Evolutionary conservation across 441 rosid genomes (phyloP).

Genomic region (Jatropha multifida): DNA sequence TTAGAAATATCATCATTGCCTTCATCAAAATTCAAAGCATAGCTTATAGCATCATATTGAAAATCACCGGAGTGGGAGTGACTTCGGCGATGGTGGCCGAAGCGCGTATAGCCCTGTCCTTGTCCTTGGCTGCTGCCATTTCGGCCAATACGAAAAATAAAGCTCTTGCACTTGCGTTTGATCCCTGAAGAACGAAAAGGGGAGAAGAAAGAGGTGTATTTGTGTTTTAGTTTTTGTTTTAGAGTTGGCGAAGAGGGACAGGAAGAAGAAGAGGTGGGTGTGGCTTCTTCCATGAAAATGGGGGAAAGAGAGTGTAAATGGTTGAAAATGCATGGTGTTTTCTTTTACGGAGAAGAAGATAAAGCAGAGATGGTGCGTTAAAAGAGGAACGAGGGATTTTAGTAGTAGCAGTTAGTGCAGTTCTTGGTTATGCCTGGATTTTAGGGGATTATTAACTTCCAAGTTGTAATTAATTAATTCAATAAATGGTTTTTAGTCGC

Average conservation of each 20-base stretch:
- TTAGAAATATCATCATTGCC: constrained; percentile 5
- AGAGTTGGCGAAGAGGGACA: constrained; percentile 24
- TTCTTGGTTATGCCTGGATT: too few relatives aligned
- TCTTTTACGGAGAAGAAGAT: neutral
- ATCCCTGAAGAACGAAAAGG: neutral
- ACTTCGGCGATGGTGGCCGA: constrained; percentile 23
- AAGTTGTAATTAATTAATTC: too few relatives aligned
- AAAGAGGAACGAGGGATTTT: neutral
- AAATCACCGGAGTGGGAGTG: constrained; percentile 32
- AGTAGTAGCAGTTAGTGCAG: too few relatives aligned
- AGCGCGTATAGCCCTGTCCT: neutral
- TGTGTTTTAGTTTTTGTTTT: constrained; percentile 29
- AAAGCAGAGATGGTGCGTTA: neutral
- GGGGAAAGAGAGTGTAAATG: neutral
- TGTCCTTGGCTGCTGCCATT: neutral
- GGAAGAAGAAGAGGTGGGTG: neutral
- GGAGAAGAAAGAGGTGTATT: constrained; percentile 21
- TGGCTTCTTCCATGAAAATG: constrained; percentile 7
- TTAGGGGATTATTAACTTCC: too few relatives aligned
- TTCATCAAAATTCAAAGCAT: constrained; percentile 48
- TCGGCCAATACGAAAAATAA: constrained; percentile 27
- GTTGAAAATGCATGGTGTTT: neutral
- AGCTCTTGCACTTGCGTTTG: constrained; percentile 20
- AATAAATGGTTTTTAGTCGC: too few relatives aligned
- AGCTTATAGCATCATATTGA: constrained; percentile 40